These are phyloP conservation scores for Nannizziopsis arthrosporioides DNA, from an alignment of 2,329 filamentous ascomycete genomes.

Conservation along the genomic window DNA sequence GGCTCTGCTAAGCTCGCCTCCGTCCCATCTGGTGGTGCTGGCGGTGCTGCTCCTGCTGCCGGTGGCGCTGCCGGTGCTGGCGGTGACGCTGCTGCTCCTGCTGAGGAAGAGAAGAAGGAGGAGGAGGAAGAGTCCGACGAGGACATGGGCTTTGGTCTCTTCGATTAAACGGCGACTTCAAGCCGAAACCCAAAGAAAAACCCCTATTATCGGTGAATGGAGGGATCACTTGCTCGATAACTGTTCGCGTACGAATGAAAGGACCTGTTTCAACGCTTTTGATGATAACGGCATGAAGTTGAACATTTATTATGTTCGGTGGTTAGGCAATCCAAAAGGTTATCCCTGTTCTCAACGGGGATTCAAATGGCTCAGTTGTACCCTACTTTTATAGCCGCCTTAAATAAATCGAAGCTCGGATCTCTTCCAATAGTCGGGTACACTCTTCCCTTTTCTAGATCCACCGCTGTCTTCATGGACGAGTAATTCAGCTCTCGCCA, in stretches of 20 bases:
- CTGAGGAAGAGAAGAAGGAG: constrained; percentile 59
- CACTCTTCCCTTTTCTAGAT: background rate
- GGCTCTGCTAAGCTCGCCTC: constrained; percentile 91
- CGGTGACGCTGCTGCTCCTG: constrained; percentile 50
- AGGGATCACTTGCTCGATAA: background rate
- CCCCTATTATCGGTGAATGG: background rate
- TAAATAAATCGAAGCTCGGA: constrained; percentile 1
- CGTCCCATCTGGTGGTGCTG: constrained; percentile 82
- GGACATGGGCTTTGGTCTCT: constrained; percentile 65
- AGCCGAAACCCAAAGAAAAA: background rate
- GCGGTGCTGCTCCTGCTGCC: constrained; percentile 50
- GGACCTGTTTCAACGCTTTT: background rate
- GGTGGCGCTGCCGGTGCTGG: constrained; percentile 56
- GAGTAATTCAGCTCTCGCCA: no score
- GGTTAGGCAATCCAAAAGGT: constrained; percentile 1
- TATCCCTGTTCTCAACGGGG: no score
- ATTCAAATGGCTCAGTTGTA: no score
- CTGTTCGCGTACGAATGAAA: background rate
- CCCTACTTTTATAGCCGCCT: background rate
- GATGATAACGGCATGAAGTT: background rate
- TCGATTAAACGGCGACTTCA: constrained; percentile 41
- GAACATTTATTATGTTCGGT: background rate
- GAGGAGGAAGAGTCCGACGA: constrained; percentile 68
- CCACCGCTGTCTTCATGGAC: background rate
- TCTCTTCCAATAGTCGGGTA: background rate